These are phyloP conservation scores for Cymbidium sinense DNA, from an alignment of 106 monocot genomes.

Conservation along the genomic window DNA sequence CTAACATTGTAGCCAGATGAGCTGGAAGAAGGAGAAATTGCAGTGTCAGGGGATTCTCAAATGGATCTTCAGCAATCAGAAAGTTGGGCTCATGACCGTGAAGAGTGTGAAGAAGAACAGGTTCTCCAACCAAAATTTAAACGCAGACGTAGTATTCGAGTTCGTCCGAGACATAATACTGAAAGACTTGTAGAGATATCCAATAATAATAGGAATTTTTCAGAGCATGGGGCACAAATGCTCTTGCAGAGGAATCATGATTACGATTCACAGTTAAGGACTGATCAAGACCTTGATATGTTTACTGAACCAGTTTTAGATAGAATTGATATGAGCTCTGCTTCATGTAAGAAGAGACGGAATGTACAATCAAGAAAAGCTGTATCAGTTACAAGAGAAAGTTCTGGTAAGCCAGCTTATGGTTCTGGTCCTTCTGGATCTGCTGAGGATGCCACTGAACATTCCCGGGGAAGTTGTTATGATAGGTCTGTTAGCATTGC, in stretches of 20 bases:
- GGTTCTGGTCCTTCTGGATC: constrained; percentile 45
- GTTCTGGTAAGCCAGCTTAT: constrained; percentile 32
- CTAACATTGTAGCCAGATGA: constrained; percentile 49
- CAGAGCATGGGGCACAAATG: constrained; percentile 18
- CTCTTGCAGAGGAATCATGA: constrained; percentile 28
- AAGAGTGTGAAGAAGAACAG: constrained; percentile 78
- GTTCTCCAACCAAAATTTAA: constrained; percentile 74
- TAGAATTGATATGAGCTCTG: constrained; percentile 13
- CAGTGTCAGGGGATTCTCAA: constrained; percentile 75
- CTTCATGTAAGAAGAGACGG: constrained; percentile 35
- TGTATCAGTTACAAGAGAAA: constrained; percentile 17
- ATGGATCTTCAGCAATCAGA: constrained; percentile 69
- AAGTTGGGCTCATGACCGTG: constrained; percentile 65
- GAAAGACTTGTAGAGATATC: constrained; percentile 62
- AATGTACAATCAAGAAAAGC: constrained; percentile 52
- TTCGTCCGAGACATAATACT: constrained; percentile 51
- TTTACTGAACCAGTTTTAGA: constrained; percentile 28
- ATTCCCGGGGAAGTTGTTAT: constrained; percentile 62
- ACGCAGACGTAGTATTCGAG: constrained; percentile 75
- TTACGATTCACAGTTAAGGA: constrained; percentile 19
- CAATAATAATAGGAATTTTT: constrained; percentile 21
- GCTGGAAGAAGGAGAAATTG: constrained; percentile 94
- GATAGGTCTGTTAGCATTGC: constrained; percentile 23
- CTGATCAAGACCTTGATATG: constrained; percentile 29
- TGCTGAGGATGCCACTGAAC: constrained; percentile 32